phyloP scores from a whole-genome alignment of 371 early-diverging fungal genomes.

The Apophysomyces ossiformis region DNA sequence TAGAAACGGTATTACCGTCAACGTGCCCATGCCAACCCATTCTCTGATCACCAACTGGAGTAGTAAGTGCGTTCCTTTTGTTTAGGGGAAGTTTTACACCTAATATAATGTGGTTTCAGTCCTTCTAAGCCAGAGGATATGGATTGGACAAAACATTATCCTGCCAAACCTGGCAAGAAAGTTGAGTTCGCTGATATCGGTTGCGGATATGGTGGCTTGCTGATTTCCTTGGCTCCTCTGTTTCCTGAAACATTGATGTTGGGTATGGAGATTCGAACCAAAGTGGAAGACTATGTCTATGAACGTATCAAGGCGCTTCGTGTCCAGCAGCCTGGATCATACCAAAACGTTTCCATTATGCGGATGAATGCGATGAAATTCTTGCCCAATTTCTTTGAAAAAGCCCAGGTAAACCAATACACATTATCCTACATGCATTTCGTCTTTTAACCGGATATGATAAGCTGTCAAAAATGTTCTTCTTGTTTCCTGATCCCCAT shows the following conservation, averaged over 20 bases:
- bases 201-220: constrained; percentile 99
- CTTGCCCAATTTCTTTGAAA: constrained; percentile 96
- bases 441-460: neutral
- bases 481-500: constrained; percentile 99
- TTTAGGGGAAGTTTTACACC: neutral
- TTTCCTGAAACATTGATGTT: constrained; percentile 92
- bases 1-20: constrained; percentile 93
- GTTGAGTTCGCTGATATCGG: constrained; percentile 99
- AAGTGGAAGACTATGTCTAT: constrained; percentile 95
- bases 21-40: constrained; percentile 99
- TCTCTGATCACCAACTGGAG: constrained; percentile 93
- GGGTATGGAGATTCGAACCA: constrained; percentile 98
- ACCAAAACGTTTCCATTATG: constrained; percentile 95
- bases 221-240: constrained; percentile 88
- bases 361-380: constrained; percentile 99
- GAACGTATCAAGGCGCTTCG: constrained; percentile 90
- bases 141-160: constrained; percentile 93
- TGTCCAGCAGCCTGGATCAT: constrained; percentile 77
- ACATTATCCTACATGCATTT: neutral
- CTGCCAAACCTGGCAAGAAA: constrained; percentile 64
- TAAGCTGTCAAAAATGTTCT: constrained; percentile 95
- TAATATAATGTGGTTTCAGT: constrained; percentile 39
- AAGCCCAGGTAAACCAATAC: constrained; percentile 72
- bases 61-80: constrained; percentile 67
- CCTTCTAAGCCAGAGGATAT: constrained; percentile 85